These are phyloP conservation scores for Tetrapisispora namnaoensis DNA, from an alignment of 805 yeast species.

Conservation along the genomic window DNA sequence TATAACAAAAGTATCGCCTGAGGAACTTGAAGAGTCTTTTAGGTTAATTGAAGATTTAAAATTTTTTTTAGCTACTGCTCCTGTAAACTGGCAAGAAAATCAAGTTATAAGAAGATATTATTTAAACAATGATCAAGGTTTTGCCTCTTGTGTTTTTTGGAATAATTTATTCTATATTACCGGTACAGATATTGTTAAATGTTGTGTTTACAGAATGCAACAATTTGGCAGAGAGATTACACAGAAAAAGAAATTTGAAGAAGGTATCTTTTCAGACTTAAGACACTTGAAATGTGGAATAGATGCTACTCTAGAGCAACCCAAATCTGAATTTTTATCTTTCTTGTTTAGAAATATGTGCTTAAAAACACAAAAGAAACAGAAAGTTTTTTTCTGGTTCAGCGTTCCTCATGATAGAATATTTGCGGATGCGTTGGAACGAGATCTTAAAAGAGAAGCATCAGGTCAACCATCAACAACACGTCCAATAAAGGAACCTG, in stretches of 20 bases:
- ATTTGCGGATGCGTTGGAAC: slow-evolving; percentile 86
- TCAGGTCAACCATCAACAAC: slow-evolving; percentile 60
- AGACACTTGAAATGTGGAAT: slow-evolving; percentile 77
- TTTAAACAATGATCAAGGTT: slow-evolving; percentile 80
- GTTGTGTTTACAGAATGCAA: slow-evolving; percentile 78
- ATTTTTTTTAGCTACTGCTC: slow-evolving; percentile 85
- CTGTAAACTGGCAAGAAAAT: slow-evolving; percentile 84
- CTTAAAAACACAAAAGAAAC: slow-evolving; percentile 89
- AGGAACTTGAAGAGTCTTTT: slow-evolving; percentile 39
- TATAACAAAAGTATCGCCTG: slow-evolving; percentile 2
- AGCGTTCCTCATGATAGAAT: slow-evolving; percentile 89
- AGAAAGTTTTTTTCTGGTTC: slow-evolving; percentile 94
- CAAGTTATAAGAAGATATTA: slow-evolving; percentile 82
- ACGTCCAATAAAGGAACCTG: slow-evolving; percentile 63
- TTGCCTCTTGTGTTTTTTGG: slow-evolving; percentile 90
- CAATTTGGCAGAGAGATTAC: slow-evolving; percentile 79
- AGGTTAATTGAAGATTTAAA: slow-evolving; percentile 67
- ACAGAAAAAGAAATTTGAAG: slow-evolving; percentile 92
- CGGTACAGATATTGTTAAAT: slow-evolving; percentile 92
- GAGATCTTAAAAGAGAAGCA: slow-evolving; percentile 77
- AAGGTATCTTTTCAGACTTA: slow-evolving; percentile 87
- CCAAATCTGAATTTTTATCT: slow-evolving; percentile 74
- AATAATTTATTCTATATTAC: slow-evolving; percentile 81
- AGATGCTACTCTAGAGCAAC: slow-evolving; percentile 80
- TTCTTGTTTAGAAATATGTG: slow-evolving; percentile 81